Evolutionary conservation across 352 stramenopile genomes (phyloP), one percentile per base, ranked within the genome.

Genomic region (Pythium inflatum): DNA sequence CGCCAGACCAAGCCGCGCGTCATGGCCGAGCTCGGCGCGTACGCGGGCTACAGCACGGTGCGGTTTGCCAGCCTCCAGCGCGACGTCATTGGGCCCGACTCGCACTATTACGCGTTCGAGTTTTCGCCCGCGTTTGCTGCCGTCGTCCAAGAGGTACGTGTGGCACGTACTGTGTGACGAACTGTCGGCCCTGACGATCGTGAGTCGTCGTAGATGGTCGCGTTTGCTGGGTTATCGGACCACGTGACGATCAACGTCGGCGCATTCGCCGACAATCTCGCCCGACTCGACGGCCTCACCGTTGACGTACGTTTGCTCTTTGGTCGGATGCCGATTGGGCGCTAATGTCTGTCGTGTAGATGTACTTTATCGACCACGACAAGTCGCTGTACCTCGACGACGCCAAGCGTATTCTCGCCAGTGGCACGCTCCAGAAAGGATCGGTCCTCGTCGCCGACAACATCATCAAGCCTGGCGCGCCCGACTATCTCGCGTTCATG

Each of bases 341-440:
- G 22, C 50, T 25, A n/a, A 12, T 31, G 25, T 30, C 3, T 45
- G n/a, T 48, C 33, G 11, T 53, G 18, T 36, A 81, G 70, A 68
- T 81, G 33, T 82, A 76, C 71, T 85, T 88, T 58, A 77, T 85
- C 43, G 77, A 85, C 66, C 80, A 88, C 61, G 76, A 84, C 34
- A 88, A 85, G 70, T 65, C 49, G 1, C 43, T 78, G 28, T 85
- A 88, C 46, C 53, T 85, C 53, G 56, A 71, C 11, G 78, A 85
- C 48, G 55, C 77, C 58, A 81, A 88, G 77, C 51, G 81, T 27
- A 86, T 88, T n/a, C 18, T 83, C 6, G 71, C 46, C 1, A 86
- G 77, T 25, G 71, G 71, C 40, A 76, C 67, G 22, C 59, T 88
- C 22, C 51, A 28, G 1, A 63, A 75, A 8, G 76, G 78, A 11